phyloP scores from a whole-genome alignment of 495 filamentous ascomycete species.

The Neurospora sp. region DNA sequence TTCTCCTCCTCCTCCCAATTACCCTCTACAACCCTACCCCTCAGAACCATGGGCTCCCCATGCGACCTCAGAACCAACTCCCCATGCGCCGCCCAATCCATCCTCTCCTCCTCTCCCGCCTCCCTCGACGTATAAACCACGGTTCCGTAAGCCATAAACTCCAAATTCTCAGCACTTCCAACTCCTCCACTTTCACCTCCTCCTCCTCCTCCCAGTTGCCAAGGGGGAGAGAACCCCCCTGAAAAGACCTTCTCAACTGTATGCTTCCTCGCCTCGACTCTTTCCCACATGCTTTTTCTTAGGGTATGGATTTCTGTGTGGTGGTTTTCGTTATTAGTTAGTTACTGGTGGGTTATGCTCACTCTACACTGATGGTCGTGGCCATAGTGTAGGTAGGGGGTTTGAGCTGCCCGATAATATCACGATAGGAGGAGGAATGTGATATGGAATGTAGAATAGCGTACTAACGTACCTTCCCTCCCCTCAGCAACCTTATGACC shows the following conservation, averaged over 20 bases:
- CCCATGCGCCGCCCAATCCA: slow-evolving; percentile 17
- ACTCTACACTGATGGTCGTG: no score
- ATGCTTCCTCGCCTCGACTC: slow-evolving; percentile 21
- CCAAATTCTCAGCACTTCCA: background rate
- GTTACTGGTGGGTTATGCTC: no score
- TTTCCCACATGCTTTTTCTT: slow-evolving; percentile 17
- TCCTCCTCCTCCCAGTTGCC: background rate
- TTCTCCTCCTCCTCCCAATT: no score
- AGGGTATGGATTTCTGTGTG: slow-evolving; percentile 15
- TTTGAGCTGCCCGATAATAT: no score
- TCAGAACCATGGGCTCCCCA: no score
- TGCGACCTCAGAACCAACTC: background rate
- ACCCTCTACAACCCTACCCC: no score
- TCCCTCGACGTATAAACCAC: slow-evolving; percentile 15
- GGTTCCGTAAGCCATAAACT: slow-evolving; percentile 27
- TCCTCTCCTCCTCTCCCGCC: background rate
- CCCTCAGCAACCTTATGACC: slow-evolving; percentile 21
- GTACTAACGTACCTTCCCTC: slow-evolving; percentile 16
- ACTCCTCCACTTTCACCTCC: background rate
- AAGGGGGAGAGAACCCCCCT: slow-evolving; percentile 6
- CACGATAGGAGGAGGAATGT: no score
- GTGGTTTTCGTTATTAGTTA: no score
- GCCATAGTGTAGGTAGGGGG: no score
- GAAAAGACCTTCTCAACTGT: slow-evolving; percentile 23
- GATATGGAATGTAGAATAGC: background rate